Base-by-base conservation (phyloP, 306 rosid genomes). In the Prinsepia uniflora region DNA sequence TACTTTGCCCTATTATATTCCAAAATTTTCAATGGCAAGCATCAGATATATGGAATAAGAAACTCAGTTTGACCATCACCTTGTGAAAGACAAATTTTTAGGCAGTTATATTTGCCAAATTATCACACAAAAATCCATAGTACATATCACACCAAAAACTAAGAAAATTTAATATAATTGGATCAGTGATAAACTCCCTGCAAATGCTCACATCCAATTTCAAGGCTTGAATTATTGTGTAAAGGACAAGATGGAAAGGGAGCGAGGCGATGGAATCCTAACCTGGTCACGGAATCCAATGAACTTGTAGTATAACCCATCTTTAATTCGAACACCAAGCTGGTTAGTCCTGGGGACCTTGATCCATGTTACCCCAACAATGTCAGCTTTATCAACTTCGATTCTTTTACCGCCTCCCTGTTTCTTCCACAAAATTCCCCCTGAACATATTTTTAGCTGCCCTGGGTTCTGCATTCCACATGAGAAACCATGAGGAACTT, bases 281-380 rank as follows among this genome's bases (percentile, higher is more conserved):
- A 95, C 99, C 97, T 87, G 99, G 24, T 95, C 99, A 19, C 97
- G 96, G 67, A 95, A 95, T 17, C 99, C 99, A 7, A 88, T 82
- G 82, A 95, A 91, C 87, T 95, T 95, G 86, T 89, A 95, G 83
- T 43, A 87, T 80, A 95, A 70, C 8, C 99, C 99, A 54, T 95
- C 99, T 80, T 86, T 95, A 78, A 81, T 88, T 79, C 88, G 87
- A 71, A 95, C 89, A 66, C 99, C 96, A 41, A 95, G 88, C 80
- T 95, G 99, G 75, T 91, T 91, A 60, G 93, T 83, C 81, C 89
- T 87, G 24, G 99, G 97, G 74, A 95, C 89, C 86, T 95, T 95
- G 96, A 91, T 95, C 99, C 99, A 95, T 73, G 97, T 87, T 24
- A 89, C 90, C 46, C 93, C 97, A 75, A 84, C 80, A 82, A 95